Base-by-base conservation (phyloP, 31 red algal species). In the Bonnemaisonia californica region DNA sequence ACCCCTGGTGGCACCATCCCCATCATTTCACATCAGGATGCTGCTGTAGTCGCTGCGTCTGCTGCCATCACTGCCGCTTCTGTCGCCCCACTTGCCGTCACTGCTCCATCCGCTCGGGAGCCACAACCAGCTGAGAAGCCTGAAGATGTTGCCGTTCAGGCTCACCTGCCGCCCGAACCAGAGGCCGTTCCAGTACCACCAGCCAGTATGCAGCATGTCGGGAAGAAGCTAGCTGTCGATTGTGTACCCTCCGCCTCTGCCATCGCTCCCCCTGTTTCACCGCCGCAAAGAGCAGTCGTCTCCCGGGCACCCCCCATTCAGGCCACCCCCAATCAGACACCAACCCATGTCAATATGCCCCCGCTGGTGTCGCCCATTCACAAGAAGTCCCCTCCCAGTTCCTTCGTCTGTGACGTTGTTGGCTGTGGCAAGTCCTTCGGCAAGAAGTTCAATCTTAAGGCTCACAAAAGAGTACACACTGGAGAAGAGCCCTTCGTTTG, bases 401-500 rank as follows among this genome's bases (percentile, higher is more conserved):
- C 63, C 31, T 92, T 79, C 38, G 55, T 87, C 47, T 94, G 91
- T 57, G 84, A 87, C 24, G 76, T 84, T 40, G 79, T 81, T 19
- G 91, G 91, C 56, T 94, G 91, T 54, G 91, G 91, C n/a, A 94
- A 94, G 73, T 42, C 84, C 41, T 94, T 94, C 40, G 79, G 83
- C 39, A 94, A 94, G 62, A 94, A 94, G 79, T 94, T 94, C 40
- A 94, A 94, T 40, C 84, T 94, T 73, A 94, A 94, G 65, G 91
- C 91, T 9, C 91, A 94, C 62, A 82, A 94, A 55, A 41, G 91
- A 16, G 83, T 94, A 31, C 91, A 94, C 79, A 88, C 91, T 26
- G 91, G 91, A 12, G 91, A 94, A 11, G 67, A 88, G 65, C 94
- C 94, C 12, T 97, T 90, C 76, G 86, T 76, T 40, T 97, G 93